These are phyloP conservation scores for Fusarium oligoseptatum DNA, from an alignment of 2,329 filamentous ascomycete species.

Conservation along the genomic window DNA sequence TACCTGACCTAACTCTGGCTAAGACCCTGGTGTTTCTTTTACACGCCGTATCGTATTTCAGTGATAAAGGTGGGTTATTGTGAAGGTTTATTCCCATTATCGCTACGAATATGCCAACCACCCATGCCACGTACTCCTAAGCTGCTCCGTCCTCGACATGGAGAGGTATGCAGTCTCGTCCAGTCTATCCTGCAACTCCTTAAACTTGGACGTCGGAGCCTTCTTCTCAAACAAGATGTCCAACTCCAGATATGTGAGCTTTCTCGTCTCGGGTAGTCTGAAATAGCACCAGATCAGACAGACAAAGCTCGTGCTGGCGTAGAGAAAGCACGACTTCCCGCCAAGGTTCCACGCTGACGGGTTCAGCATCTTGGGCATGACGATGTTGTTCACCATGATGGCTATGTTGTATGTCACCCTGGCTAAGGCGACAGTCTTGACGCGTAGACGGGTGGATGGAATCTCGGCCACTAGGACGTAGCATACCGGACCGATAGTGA, in stretches of 20 bases:
- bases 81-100: too few relatives aligned
- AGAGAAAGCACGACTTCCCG: constrained; percentile 46
- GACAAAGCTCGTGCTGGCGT: constrained; percentile 33
- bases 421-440: constrained; percentile 56
- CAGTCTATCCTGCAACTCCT: constrained; percentile 39
- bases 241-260: constrained; percentile 44
- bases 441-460: constrained; percentile 54
- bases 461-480: constrained; percentile 58
- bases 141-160: constrained; percentile 30
- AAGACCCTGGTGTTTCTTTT: too few relatives aligned
- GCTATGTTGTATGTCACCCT: constrained; percentile 45
- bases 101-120: constrained; percentile 41
- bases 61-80: too few relatives aligned
- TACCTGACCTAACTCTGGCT: too few relatives aligned
- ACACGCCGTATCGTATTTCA: too few relatives aligned
- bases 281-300: constrained; percentile 47
- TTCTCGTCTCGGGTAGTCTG: constrained; percentile 46
- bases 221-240: constrained; percentile 48
- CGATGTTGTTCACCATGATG: constrained; percentile 43
- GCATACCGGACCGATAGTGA: constrained; percentile 40
- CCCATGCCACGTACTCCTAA: constrained; percentile 42
- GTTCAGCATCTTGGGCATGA: constrained; percentile 47
- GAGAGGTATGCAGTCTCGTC: constrained; percentile 37
- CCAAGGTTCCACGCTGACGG: constrained; percentile 44
- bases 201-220: constrained; percentile 51